Base-by-base conservation (phyloP, 345 rosid genomes). In the Eucalyptus sp. region DNA sequence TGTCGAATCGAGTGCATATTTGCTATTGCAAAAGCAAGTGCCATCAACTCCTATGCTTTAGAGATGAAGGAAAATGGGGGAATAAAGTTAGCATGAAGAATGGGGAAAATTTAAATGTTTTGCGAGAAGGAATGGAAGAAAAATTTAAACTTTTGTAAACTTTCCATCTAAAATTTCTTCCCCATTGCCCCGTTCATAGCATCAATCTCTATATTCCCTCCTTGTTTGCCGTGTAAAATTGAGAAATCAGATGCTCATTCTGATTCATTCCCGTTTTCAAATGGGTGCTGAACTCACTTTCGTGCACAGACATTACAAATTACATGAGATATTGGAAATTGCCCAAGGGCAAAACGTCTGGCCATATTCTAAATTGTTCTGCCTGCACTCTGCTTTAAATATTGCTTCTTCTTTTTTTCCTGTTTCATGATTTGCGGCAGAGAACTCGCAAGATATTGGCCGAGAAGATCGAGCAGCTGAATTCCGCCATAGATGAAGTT, bases 401-500 rank as follows among this genome's bases (percentile, higher is more conserved):
- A 48, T 46, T 84, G 51, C 50, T 48, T 37, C 80, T 60, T 87
- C 5, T 52, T 17, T 51, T 46, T 9, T 50, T 89, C 88, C 44
- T 87, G 49, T 88, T 41, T 10, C 86, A 11, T 50, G 66, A 86
- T 89, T 64, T 52, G 87, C 14, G 87, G 84, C 93, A 93, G 94
- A 93, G 91, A 86, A 94, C 92, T 8, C 92, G 94, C n/a, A 92
- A 90, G 89, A 88, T 91, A 48, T 83, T 92, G 86, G 81, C 91
- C 1, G 91, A 90, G 90, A 94, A 94, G 94, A 92, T 94, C 86
- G 94, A 90, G 33, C 93, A 94, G 90, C 91, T 93, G 86, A 94
- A 92, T 90, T 86, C 90, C 4, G 94, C 94, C 50, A 93, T 94
- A 52, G 94, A 92, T 86, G 93, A 93, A 52, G 93, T 93, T 89